A percentile compares a stretch with the other conserved stretches of the same genome.
These are phyloP conservation scores for Allium cepa DNA, from an alignment of 106 monocot species.

Conservation along the genomic window DNA sequence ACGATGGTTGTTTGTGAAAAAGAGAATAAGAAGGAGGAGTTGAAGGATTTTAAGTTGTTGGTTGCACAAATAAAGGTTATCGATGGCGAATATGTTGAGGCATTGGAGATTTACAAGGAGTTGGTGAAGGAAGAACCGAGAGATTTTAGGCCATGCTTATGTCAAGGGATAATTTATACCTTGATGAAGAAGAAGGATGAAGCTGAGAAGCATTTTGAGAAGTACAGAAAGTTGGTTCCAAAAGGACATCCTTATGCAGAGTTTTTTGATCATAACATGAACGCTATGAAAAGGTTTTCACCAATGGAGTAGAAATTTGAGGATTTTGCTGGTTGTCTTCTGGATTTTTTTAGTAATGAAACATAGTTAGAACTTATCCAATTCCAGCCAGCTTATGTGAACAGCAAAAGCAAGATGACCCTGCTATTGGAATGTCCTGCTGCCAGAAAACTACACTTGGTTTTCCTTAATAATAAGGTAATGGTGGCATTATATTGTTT, in stretches of 20 bases:
- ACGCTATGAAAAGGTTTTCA: slow-evolving; percentile 30
- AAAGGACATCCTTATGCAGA: slow-evolving; percentile 60
- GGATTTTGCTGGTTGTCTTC: too few relatives aligned
- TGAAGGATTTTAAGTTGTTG: slow-evolving; percentile 63
- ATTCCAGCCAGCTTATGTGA: too few relatives aligned
- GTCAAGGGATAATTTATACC: slow-evolving; percentile 50
- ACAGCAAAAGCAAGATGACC: too few relatives aligned
- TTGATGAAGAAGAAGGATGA: slow-evolving; percentile 46
- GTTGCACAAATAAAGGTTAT: slow-evolving; percentile 45
- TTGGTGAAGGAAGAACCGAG: slow-evolving; percentile 57
- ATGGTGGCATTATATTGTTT: too few relatives aligned
- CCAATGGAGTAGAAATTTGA: slow-evolving; percentile 14
- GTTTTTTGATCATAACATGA: slow-evolving; percentile 45
- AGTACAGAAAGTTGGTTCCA: slow-evolving; percentile 51
- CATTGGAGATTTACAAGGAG: slow-evolving; percentile 35
- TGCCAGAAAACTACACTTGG: too few relatives aligned
- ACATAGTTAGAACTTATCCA: too few relatives aligned
- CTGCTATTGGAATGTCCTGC: too few relatives aligned
- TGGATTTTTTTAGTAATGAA: too few relatives aligned
- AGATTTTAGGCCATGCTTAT: slow-evolving; percentile 61
- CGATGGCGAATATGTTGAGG: slow-evolving; percentile 39
- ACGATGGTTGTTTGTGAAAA: slow-evolving; percentile 44
- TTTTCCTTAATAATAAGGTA: too few relatives aligned
- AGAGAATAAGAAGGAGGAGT: slow-evolving; percentile 27
- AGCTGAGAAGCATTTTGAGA: slow-evolving; percentile 57